A percentile compares a stretch with the other conserved stretches of the same genome.
These are phyloP conservation scores for Dioscorea alata DNA, from an alignment of 106 monocot species.

Conservation along the genomic window DNA sequence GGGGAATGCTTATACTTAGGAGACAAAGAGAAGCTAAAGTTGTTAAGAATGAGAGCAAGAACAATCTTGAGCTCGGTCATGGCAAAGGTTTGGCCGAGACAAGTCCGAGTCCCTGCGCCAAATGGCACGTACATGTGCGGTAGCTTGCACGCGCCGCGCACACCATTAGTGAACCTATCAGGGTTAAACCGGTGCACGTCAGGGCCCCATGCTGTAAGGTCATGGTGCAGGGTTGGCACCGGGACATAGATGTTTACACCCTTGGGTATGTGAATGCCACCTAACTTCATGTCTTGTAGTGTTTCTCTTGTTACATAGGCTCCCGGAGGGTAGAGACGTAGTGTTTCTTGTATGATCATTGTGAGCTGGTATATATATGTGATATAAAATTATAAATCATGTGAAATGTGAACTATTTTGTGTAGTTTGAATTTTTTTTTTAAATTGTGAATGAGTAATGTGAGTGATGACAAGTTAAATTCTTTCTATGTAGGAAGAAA, in stretches of 20 bases:
- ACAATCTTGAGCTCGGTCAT: slow-evolving; percentile 63
- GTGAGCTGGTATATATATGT: slow-evolving; percentile 21
- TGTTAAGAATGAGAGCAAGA: slow-evolving; percentile 44
- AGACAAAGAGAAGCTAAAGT: slow-evolving; percentile 42
- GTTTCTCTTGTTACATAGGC: slow-evolving; percentile 24
- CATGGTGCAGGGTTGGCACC: slow-evolving; percentile 37
- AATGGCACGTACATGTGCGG: slow-evolving; percentile 65
- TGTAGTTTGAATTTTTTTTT: too few relatives aligned
- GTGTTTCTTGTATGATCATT: slow-evolving; percentile 56
- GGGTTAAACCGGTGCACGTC: slow-evolving; percentile 65
- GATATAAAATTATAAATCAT: too few relatives aligned
- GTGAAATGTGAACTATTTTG: too few relatives aligned
- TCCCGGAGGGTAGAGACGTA: slow-evolving; percentile 35
- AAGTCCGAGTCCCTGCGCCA: slow-evolving; percentile 50
- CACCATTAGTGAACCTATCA: slow-evolving; percentile 42
- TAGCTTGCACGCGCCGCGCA: slow-evolving; percentile 42
- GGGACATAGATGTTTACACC: slow-evolving; percentile 47
- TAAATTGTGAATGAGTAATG: too few relatives aligned
- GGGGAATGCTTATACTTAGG: slow-evolving; percentile 51
- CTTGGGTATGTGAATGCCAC: slow-evolving; percentile 29
- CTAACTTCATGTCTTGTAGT: slow-evolving; percentile 29
- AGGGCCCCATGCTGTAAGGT: slow-evolving; percentile 46
- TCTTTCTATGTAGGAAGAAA: too few relatives aligned
- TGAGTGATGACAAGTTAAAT: too few relatives aligned
- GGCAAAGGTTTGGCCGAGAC: slow-evolving; percentile 68